Base-by-base conservation (phyloP, 257 asterid species). In the Jasminum sambac region DNA sequence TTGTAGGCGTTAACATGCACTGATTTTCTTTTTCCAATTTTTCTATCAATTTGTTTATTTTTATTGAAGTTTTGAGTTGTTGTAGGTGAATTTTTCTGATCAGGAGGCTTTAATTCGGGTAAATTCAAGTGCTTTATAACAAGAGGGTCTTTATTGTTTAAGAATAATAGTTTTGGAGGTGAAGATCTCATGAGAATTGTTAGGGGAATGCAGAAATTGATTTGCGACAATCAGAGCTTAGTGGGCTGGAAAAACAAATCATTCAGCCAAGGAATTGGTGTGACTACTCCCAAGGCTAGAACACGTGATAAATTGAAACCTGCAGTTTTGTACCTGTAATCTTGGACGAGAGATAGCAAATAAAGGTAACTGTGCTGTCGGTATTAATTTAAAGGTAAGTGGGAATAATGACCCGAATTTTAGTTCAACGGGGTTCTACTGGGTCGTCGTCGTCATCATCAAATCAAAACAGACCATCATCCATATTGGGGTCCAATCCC, bases 151-250 rank as follows among this genome's bases (percentile, higher is more conserved):
- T 86, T 80, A 76, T 86, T 87, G 81, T 78, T 74, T 80, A 80
- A 82, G 79, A 81, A 73, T 76, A 80, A 67, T 81, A 75, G 79
- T 75, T 81, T 85, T 74, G 89, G 90, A 81, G 86, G 82, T 78
- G 78, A 76, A 87, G 95, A 83, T 93, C 97, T 95, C 91, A 95
- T 91, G 99, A 91, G 96, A 91, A 87, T 95, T 91, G 86, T 82
- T 87, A 88, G 96, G 99, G 99, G 98, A 88, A 91, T 95, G 99
- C 99, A 89, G 96, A 95, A 85, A 89, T 76, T 66, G 84, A 75
- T 83, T 86, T 68, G 72, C 67, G 91, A 84, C 83, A 89, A 86
- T 75, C 84, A 71, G 83, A 81, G 86, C 72, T 73, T 77, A 80
- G 80, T 84, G 79, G 84, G 84, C 86, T 88, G 85, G 84, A 81